Evolutionary conservation across 2,329 filamentous ascomycete genomes (phyloP).

Genomic region (Acrodontium crateriforme): DNA sequence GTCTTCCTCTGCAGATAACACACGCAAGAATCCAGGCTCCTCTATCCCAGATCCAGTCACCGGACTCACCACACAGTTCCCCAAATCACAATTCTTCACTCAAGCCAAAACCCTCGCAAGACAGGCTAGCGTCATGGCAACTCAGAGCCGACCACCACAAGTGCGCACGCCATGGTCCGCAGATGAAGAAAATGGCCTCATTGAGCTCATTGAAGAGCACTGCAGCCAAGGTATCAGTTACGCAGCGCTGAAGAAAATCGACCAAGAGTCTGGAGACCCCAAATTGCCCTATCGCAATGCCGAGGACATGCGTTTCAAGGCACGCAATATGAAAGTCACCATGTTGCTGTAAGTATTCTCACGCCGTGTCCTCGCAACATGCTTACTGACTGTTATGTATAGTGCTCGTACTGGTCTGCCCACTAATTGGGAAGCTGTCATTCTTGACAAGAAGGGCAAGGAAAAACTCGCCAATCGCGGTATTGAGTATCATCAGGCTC

Average conservation of each 20-base stretch:
- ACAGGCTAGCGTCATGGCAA: slow-evolving; percentile 9
- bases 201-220: slow-evolving; percentile 33
- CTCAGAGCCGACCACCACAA: slow-evolving; percentile 7
- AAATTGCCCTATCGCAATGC: slow-evolving; percentile 29
- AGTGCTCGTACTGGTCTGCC: slow-evolving; percentile 26
- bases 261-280: slow-evolving; percentile 10
- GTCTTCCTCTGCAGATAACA: slow-evolving; percentile 2
- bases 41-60: slow-evolving; percentile 13
- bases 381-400: slow-evolving; percentile 7
- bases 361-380: slow-evolving; percentile 1
- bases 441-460: slow-evolving; percentile 28
- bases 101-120: slow-evolving; percentile 11
- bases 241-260: slow-evolving; percentile 28
- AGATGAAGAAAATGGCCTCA: slow-evolving; percentile 29
- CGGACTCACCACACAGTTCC: slow-evolving; percentile 4
- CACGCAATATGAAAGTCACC: slow-evolving; percentile 38
- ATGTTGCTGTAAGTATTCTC: slow-evolving; percentile 27
- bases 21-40: slow-evolving; percentile 20
- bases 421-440: slow-evolving; percentile 29
- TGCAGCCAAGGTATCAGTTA: slow-evolving; percentile 31
- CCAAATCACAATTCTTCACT: slow-evolving; percentile 5
- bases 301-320: slow-evolving; percentile 33
- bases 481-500: slow-evolving; percentile 15
- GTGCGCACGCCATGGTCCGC: slow-evolving; percentile 22
- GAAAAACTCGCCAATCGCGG: slow-evolving; percentile 18